Conservation (phyloP, 139 green algal genomes). For the Tetradesmus obliquus region DNA sequence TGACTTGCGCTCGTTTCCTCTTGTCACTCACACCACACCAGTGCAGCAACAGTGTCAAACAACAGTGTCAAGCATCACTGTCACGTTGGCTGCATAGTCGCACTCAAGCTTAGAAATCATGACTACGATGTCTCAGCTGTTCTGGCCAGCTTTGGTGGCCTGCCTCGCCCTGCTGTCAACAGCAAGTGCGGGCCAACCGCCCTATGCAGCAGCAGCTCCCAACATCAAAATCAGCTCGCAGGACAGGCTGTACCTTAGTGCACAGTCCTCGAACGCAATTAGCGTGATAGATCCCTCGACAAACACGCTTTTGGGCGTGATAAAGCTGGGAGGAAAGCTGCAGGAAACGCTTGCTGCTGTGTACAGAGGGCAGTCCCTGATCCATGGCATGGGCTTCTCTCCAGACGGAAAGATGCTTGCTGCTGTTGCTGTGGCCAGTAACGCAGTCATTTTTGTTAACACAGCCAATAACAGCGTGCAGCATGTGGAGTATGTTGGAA, state of each 20-base stretch:
- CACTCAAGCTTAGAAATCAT: neutral
- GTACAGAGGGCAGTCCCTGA: constrained; percentile 10
- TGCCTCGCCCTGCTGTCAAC: neutral
- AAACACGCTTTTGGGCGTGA: constrained; percentile 18
- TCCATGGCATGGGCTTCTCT: constrained; percentile 35
- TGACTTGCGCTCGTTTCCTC: neutral
- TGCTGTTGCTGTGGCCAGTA: constrained; percentile 5
- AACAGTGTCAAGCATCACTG: neutral
- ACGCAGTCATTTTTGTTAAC: constrained; percentile 32
- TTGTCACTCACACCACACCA: neutral
- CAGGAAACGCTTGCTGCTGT: neutral
- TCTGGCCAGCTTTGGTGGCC: neutral
- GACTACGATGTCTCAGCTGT: neutral
- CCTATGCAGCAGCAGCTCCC: neutral
- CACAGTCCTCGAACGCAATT: constrained; percentile 1
- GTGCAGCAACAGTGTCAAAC: neutral
- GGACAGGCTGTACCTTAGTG: neutral
- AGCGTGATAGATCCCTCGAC: constrained; percentile 30
- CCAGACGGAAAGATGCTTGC: neutral
- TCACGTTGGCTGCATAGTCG: neutral
- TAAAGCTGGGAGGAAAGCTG: constrained; percentile 16
- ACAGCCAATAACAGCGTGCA: constrained; percentile 20
- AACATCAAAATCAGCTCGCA: neutral
- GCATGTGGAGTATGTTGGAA: constrained; percentile 9
- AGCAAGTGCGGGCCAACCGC: neutral